Evolutionary conservation across 2,329 filamentous ascomycete genomes (phyloP).

Genomic region (Ophiostoma himal-ulmi): DNA sequence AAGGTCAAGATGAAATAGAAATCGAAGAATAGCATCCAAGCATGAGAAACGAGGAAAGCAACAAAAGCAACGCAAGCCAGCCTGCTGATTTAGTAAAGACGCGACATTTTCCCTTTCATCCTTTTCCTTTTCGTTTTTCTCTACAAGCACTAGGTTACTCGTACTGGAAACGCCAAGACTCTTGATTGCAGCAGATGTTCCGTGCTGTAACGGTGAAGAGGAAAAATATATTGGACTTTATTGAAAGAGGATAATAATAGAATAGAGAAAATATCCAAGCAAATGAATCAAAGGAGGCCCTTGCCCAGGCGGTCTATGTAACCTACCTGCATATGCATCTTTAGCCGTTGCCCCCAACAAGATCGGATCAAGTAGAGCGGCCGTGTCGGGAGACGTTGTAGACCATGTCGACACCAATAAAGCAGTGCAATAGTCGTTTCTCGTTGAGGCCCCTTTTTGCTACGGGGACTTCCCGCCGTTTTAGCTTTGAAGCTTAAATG

Average conservation of each 20-base stretch:
- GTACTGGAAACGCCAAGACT: slow-evolving; percentile 3
- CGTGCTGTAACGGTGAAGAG: slow-evolving; percentile 7
- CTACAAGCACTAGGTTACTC: neutral
- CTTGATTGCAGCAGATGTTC: neutral
- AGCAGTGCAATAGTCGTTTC: neutral
- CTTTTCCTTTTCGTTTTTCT: neutral
- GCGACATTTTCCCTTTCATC: neutral
- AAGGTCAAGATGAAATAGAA: neutral
- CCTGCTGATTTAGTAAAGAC: neutral
- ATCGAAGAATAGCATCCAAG: neutral
- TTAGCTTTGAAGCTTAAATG: slow-evolving; percentile 8
- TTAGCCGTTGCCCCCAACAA: neutral
- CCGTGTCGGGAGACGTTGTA: neutral
- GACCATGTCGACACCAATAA: neutral
- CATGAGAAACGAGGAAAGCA: no score
- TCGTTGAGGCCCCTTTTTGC: neutral
- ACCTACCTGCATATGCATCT: slow-evolving; percentile 6
- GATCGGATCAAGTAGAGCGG: neutral
- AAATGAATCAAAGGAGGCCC: neutral
- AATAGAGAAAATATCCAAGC: neutral
- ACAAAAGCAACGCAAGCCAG: neutral
- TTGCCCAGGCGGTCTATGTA: neutral
- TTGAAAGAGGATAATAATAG: neutral
- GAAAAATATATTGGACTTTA: neutral
- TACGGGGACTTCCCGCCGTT: neutral